Evolutionary conservation across 768 basidiomycete genomes (phyloP), one percentile per base, ranked within the genome.

Genomic region (Termitomyces sp.): DNA sequence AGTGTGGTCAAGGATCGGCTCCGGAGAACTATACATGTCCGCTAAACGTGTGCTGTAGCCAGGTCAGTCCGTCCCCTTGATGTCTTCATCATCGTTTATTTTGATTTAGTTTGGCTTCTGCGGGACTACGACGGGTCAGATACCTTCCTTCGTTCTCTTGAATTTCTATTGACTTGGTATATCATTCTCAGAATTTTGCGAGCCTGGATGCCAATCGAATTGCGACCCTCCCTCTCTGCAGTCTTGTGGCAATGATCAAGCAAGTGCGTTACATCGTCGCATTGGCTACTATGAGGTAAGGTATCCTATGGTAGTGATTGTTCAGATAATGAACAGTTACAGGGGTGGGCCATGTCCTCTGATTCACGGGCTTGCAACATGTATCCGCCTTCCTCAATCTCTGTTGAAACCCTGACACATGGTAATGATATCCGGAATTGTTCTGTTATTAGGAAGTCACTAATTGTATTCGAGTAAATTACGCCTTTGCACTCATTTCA

Each of bases 221-320:
- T 55, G 53, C 20, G 53, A 37, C 38, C 53, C 53, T 29, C 53
- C 53, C 14, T 15, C 37, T 42, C 38, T 38, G 38, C 38, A 17
- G 38, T 55, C 53, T 42, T 55, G 53, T 42, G 38, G 38, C 10
- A 25, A 42, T 20, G 14, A 55, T 29, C 38, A 55, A 42, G 53
- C 53, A 17, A 42, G 29, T 37, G 53, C 53, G 15, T 15, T 42
- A 5, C 53, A 55, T 37, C 53, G 53, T 42, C 53, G 53, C 38
- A 55, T 55, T 42, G 53, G 53, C 8, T 55, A 55, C 20, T 55
- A 55, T 42, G 53, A 55, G 53, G 53, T 55, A 42, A 38, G 20
- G 7, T 54, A 5, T 25, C 5, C 38, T 15, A 17, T 42, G 25
- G 38, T 34, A 38, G 29, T 12, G 38, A 42, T 31, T 42, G 36